These are phyloP conservation scores for Chaetomium strumarium DNA, from an alignment of 2,329 filamentous ascomycete genomes.

Conservation along the genomic window DNA sequence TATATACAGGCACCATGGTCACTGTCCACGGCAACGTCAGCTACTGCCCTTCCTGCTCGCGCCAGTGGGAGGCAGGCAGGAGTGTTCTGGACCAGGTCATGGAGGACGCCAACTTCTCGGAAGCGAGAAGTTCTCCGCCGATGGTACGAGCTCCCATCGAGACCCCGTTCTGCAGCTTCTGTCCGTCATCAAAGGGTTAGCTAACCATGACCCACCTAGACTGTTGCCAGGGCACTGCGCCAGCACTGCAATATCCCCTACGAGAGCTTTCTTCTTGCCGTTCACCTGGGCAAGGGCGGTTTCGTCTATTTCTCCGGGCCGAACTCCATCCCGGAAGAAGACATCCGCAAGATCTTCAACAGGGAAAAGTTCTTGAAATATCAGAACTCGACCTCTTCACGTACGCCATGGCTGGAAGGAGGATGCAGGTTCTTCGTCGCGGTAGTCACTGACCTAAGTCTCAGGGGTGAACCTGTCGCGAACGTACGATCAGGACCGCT, in stretches of 20 bases:
- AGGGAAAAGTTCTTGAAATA: conserved; percentile 35
- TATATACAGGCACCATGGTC: conserved; percentile 17
- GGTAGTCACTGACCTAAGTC: not conserved
- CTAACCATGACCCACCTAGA: conserved; percentile 23
- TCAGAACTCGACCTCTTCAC: conserved; percentile 32
- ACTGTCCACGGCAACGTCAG: conserved; percentile 4
- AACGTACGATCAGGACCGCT: not conserved
- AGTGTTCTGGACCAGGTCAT: conserved; percentile 12
- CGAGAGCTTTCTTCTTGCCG: conserved; percentile 48
- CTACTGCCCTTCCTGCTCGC: conserved; percentile 14
- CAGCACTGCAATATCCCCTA: conserved; percentile 48
- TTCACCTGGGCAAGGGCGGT: conserved; percentile 43
- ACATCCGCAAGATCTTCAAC: conserved; percentile 43
- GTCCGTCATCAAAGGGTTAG: not conserved
- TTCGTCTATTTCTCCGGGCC: conserved; percentile 42
- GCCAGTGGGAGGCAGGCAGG: conserved; percentile 23
- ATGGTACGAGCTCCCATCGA: conserved; percentile 13
- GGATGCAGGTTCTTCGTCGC: not conserved
- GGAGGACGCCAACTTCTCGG: conserved; percentile 19
- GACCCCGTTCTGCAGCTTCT: not conserved
- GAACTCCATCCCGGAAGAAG: conserved; percentile 33
- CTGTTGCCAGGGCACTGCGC: conserved; percentile 46
- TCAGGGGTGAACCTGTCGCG: not conserved
- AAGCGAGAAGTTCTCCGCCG: conserved; percentile 21
- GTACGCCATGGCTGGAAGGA: conserved; percentile 32